Evolutionary conservation across 2,329 filamentous ascomycete genomes (phyloP), one percentile per base, ranked within the genome.

Genomic region (Lasiodiplodia sp.): DNA sequence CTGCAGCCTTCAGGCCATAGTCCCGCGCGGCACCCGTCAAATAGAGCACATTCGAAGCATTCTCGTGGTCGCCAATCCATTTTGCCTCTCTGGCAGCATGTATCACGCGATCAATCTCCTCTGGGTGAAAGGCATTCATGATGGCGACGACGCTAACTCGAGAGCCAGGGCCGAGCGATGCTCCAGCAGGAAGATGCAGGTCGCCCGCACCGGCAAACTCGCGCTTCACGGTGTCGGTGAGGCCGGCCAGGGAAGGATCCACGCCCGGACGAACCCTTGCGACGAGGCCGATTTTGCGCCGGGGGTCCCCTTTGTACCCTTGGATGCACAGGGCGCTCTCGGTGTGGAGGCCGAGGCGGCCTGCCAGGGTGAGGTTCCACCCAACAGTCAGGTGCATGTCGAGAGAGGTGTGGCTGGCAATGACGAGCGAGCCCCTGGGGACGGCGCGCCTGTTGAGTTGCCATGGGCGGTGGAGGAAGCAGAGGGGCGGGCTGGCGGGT

Each of bases 91-190:
- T 66, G 8, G 75, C 73, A 53, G 74, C 71, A 10, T 76, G 74
- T 1, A 80, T 14, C 6, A 80, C 79, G 5, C 79, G 72, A 47
- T 75, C 66, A 1, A 82, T 76, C 65, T 80, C 78, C 3, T 78
- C 76, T 7, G 76, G 72, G 56, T 77, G 74, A 62, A 82, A 81
- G 0, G 79, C 80, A 63, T 81, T 81, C 79, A 81, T 81, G 40
- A 81, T 79, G 3, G 80, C 80, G 6, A 75, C 62, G 47, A 67
- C 65, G 7, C 58, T 38, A 23, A 79, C 25, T n/a, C 60, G 28
- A 7, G 60, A 64, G 3, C 38, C 60, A 18, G 16, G 25, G 4
- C 23, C 21, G 11, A 37, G 18, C 10, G 18, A 44, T n/a, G 25
- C 21, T 3, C 71, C 73, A 4, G 53, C 51, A 2, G 63, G 63